Base-by-base conservation (phyloP, 1,284 basidiomycete species). In the Marasmius fiardii region DNA sequence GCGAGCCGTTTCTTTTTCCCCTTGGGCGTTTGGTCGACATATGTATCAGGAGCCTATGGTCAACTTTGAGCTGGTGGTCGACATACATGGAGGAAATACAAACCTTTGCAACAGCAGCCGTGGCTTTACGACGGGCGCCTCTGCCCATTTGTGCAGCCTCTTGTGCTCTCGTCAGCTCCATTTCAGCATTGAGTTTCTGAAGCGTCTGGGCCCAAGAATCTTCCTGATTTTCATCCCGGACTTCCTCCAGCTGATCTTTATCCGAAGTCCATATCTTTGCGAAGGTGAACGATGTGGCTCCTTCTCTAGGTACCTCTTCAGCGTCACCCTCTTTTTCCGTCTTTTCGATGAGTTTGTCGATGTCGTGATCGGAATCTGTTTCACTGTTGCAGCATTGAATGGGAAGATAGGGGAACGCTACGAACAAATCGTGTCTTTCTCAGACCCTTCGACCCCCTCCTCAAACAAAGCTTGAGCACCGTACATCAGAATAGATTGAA, bases 261-360 rank as follows among this genome's bases (percentile, higher is more conserved):
- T 88, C 83, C 23, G 89, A 84, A 11, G 90, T 83, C 93, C 93
- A 95, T 44, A 95, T 81, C 66, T 93, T 93, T 3, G 93, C 92
- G 66, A 95, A 95, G 4, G 80, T 82, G 68, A 95, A 94, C 4
- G 82, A 75, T 45, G 82, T 71, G 52, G 70, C 73, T 26, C 72
- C 71, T 56, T 77, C 78, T 47, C 74, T 74, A 34, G 69, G 68
- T 21, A 69, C 65, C 54, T 77, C 71, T 63, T 82, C 76, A 60
- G 76, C 65, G 57, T 85, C 71, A 34, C 85, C 86, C 66, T 93
- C 88, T 55, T 79, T 76, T 70, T 94, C 91, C 0, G 92, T 91
- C 66, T 83, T 90, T 63, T 90, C 86, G 52, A 95, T 89, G 21
- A 96, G 81, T 43, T 84, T 88, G 44, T 93, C 86, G 53, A 96